These are phyloP conservation scores for Rhodotorula sp. DNA, from an alignment of 1,284 basidiomycete genomes.

Conservation along the genomic window DNA sequence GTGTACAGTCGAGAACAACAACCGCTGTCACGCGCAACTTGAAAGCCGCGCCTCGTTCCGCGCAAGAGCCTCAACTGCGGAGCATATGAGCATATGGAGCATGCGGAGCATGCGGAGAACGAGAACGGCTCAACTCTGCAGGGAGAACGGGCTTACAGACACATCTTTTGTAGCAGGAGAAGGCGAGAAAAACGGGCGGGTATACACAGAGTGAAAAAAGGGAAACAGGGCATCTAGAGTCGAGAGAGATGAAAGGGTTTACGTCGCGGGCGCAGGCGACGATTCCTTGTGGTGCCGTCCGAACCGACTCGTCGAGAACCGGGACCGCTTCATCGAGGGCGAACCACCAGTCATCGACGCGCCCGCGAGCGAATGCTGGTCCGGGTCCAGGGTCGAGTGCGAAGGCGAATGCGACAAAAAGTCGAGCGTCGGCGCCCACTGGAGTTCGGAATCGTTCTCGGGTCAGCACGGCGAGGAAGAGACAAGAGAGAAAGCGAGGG, in stretches of 20 bases:
- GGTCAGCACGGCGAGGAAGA: too few relatives aligned
- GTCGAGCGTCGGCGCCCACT: constrained; percentile 17
- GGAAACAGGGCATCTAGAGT: background rate
- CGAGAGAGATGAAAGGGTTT: background rate
- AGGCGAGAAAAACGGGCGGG: background rate
- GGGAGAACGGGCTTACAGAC: background rate
- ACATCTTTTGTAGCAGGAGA: background rate
- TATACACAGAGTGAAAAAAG: background rate
- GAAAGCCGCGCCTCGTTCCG: background rate
- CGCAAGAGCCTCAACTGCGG: too few relatives aligned
- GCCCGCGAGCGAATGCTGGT: constrained; percentile 24
- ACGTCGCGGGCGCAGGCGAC: background rate
- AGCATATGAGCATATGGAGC: too few relatives aligned
- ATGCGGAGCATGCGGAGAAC: too few relatives aligned
- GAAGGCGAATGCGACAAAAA: constrained; percentile 5
- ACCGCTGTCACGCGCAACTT: background rate
- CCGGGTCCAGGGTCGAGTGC: constrained; percentile 7
- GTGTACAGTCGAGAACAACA: background rate
- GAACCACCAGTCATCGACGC: constrained; percentile 8
- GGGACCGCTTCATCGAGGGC: constrained; percentile 12
- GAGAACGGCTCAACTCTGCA: background rate
- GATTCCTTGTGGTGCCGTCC: constrained; percentile 10
- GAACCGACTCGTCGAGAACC: constrained; percentile 27
- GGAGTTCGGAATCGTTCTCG: background rate
- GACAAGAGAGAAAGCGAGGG: background rate